Conservation (phyloP, 2,329 filamentous ascomycete species). For the Talaromyces sp. region DNA sequence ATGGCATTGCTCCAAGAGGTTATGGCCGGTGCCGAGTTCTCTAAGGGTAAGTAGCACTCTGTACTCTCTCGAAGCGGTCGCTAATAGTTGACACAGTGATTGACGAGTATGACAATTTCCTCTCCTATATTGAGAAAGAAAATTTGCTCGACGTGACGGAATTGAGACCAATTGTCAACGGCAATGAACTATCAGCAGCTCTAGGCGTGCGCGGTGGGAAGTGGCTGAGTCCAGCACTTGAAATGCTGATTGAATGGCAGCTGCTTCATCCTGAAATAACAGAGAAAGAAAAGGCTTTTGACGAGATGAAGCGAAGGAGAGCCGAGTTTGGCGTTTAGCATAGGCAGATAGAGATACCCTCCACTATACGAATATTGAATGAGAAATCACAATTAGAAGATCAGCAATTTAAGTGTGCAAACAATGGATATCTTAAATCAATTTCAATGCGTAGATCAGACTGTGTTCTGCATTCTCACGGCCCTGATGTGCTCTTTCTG, state of each 20-base stretch:
- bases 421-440: not conserved
- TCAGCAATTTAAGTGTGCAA: too few species aligned
- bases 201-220: conserved; percentile 61
- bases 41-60: conserved; percentile 23
- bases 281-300: conserved; percentile 54
- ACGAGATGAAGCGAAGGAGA: conserved; percentile 50
- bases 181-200: conserved; percentile 63
- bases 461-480: not conserved
- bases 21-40: conserved; percentile 25
- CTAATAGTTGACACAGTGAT: conserved; percentile 32
- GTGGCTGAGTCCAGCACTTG: conserved; percentile 79
- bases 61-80: conserved; percentile 1
- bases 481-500: not conserved
- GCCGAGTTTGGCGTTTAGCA: conserved; percentile 42
- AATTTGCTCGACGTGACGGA: conserved; percentile 48
- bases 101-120: conserved; percentile 48
- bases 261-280: conserved; percentile 66
- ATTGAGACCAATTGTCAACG: conserved; percentile 64
- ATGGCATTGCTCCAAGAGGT: conserved; percentile 35
- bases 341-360: not conserved
- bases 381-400: not conserved
- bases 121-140: conserved; percentile 46
- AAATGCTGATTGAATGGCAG: conserved; percentile 82
- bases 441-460: not conserved
- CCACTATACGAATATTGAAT: not conserved